Base-by-base conservation (phyloP, 2,329 filamentous ascomycete genomes). In the Pseudogymnoascus sp. region DNA sequence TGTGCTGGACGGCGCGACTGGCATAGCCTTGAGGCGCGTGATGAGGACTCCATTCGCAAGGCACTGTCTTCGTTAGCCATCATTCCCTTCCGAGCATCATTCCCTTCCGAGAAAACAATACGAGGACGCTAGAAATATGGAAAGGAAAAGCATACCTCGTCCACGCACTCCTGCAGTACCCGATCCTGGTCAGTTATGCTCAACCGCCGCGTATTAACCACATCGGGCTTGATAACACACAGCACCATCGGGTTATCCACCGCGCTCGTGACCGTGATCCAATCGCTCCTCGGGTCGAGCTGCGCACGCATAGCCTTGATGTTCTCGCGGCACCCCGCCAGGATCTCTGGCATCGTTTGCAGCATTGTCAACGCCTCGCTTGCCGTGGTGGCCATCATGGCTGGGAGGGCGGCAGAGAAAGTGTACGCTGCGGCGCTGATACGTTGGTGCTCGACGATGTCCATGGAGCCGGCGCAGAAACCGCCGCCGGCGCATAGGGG, bases 381-480 rank as follows among this genome's bases (percentile, higher is more conserved):
- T 1, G 92, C 91, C 0, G 92, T 96, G n/a, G 95, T 95, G 15
- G 94, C 91, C 59, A 96, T 79, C 77, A 99, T 88, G 18, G 94
- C 94, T 3, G 94, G 94, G 33, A 99, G 79, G 5, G 94, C 94
- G 2, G 94, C 94, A 26, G 92, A 97, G 76, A 90, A 99, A 3
- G 94, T 97, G 73, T 97, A 99, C 0, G 92, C 88, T 1, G 89
- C 85, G 3, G 92, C 90, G 7, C 89, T 90, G 69, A 99, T 92
- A 65, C 94, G 91, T 75, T 99, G 94, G 71, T 99, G 94, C 72
- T 95, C 90, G 15, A 97, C 89, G 15, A 97, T 92, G 70, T 96
- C 94, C 65, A 86, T 86, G 37, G 87, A 86, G 15, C 92, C 92
- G 13, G 92, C 92, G 71, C 94, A 99, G 78, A 99, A 99, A 13